phyloP scores from a whole-genome alignment of 148 eudicot genomes.

The Amaranthus palmeri region DNA sequence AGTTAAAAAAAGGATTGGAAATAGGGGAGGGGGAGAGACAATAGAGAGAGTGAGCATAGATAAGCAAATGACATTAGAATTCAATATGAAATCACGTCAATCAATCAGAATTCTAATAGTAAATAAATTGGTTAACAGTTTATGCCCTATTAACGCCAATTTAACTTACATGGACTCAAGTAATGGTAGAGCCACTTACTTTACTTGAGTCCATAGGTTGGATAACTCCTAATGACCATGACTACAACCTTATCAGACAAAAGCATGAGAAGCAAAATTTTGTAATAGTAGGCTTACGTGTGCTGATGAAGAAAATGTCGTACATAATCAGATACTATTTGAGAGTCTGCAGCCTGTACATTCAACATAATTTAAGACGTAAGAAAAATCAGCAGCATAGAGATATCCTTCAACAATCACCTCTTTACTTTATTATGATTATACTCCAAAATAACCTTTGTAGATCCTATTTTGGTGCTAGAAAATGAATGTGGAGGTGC shows the following conservation, averaged over 20 bases:
- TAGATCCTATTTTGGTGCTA: too few species aligned
- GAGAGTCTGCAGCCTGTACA: conserved; percentile 96
- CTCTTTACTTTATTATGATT: not conserved
- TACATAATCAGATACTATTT: conserved; percentile 87
- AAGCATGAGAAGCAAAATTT: not conserved
- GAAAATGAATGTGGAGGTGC: too few species aligned
- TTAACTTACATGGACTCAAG: too few species aligned
- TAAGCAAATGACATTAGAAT: too few species aligned
- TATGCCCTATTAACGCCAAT: too few species aligned
- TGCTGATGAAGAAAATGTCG: conserved; percentile 93
- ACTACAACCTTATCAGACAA: not conserved
- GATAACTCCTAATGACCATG: not conserved
- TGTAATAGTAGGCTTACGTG: conserved; percentile 50
- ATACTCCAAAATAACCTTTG: not conserved
- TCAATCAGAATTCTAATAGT: not conserved
- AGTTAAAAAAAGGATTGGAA: too few species aligned
- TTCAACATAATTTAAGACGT: conserved; percentile 7
- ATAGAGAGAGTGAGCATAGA: not conserved
- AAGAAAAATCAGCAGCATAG: not conserved
- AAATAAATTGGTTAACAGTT: not conserved
- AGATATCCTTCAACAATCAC: not conserved
- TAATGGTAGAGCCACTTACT: too few species aligned
- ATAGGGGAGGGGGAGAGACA: not conserved
- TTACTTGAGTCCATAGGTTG: too few species aligned
- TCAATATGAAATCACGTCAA: not conserved